Base-by-base conservation (phyloP, 1,139 yeast species). In the Yamadazyma blattariae region DNA sequence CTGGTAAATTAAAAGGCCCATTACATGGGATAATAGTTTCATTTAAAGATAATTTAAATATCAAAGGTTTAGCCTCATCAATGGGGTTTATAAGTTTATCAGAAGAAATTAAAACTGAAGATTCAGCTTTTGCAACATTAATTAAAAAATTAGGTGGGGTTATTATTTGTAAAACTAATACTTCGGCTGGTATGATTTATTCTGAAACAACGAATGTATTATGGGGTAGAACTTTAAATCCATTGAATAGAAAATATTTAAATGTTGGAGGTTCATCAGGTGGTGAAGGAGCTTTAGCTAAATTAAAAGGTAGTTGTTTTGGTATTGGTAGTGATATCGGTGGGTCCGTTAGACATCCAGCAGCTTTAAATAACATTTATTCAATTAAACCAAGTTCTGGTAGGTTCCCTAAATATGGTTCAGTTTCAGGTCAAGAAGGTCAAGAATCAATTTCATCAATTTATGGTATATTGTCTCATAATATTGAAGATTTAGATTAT, bases 1-100 rank as follows among this genome's bases (percentile, higher is more conserved):
- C 67, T 34, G 86, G 87, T 11, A 72, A 74, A 47, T 59, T 81
- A 0, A 58, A 77, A 33, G 94, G 94, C 25, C 87, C 88, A 7
- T 63, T 84, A 38, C 92, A 84, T 50, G 94, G 94, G 13, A 60
- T 84, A 23, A 89, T 90, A n/a, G 60, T 84, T 25, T 82, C 90
- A 1, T 59, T 84, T 38, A 84, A 84, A 50, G 94, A 84, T 52
- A 88, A 82, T 47, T 71, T 80, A 58, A 69, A 74, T 42, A 76
- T 67, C 48, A 66, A 61, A 34, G 82, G 77, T 1, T 43, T 22
- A 74, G 64, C 46, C 61, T 74, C 52, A 74, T 85, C 28, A 74
- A 77, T 50, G 84, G 79, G 39, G 73, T 82, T 17, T 79, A 54
- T 54, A 79, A 30, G 73, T 30, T 59, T 52, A 29, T 58, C 46